A percentile compares a stretch with the other conserved stretches of the same genome.
Evolutionary conservation across 371 early-diverging fungal genomes (phyloP).

Genomic region (Mortierella sp.): DNA sequence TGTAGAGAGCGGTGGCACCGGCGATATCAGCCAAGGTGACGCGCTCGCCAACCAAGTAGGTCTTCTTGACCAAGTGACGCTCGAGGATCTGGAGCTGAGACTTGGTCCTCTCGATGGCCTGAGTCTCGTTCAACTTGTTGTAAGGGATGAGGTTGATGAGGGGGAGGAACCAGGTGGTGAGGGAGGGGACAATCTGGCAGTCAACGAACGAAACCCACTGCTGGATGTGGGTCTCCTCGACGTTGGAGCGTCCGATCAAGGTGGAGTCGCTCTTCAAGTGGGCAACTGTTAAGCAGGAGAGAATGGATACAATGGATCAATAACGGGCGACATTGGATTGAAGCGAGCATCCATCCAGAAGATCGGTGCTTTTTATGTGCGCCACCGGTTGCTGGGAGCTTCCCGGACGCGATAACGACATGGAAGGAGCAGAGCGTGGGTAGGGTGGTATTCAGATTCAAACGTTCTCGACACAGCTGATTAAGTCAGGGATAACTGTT

Average conservation of each 20-base stretch:
- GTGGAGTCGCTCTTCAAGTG: constrained; percentile 66
- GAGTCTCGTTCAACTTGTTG: constrained; percentile 75
- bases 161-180: constrained; percentile 72
- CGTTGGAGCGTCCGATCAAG: constrained; percentile 72
- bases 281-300: constrained; percentile 60
- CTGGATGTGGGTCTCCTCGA: constrained; percentile 82
- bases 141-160: constrained; percentile 71
- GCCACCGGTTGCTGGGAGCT: no score
- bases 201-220: constrained; percentile 85
- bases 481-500: constrained; percentile 73
- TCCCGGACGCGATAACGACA: no score
- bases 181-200: constrained; percentile 61
- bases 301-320: not conserved
- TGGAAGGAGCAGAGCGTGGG: not conserved
- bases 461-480: constrained; percentile 57
- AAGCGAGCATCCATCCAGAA: no score
- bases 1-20: constrained; percentile 68
- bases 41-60: constrained; percentile 92
- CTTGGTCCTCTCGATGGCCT: constrained; percentile 73
- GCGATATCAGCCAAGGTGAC: constrained; percentile 92
- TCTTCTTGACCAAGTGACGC: constrained; percentile 78
- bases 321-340: not conserved
- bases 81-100: constrained; percentile 75
- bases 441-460: constrained; percentile 35
- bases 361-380: no score